Evolutionary conservation across 2,329 filamentous ascomycete species (phyloP).

Genomic region (Hirsutella rhossiliensis): DNA sequence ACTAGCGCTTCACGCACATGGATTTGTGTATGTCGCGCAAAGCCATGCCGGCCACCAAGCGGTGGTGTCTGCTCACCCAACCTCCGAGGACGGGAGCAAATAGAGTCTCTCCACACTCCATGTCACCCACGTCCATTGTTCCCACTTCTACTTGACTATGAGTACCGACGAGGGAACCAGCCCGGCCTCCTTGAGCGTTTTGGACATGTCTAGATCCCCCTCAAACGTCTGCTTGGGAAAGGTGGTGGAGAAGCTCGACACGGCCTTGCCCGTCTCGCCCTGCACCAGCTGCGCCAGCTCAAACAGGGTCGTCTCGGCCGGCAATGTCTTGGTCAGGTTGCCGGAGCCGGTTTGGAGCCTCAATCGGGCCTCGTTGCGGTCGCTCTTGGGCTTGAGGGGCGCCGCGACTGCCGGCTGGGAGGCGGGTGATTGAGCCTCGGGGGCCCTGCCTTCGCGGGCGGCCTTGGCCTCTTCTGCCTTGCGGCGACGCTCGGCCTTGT

Average conservation of each 20-base stretch:
- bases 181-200: slow-evolving; percentile 86
- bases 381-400: slow-evolving; percentile 46
- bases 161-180: slow-evolving; percentile 84
- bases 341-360: slow-evolving; percentile 64
- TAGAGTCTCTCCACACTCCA: neutral
- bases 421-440: slow-evolving; percentile 22
- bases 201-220: slow-evolving; percentile 62
- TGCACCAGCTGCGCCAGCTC: slow-evolving; percentile 73
- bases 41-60: no score
- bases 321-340: slow-evolving; percentile 76
- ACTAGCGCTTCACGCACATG: no score
- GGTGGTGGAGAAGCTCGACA: slow-evolving; percentile 70
- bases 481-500: slow-evolving; percentile 78
- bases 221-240: slow-evolving; percentile 77
- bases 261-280: slow-evolving; percentile 56
- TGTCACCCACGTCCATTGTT: neutral
- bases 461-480: slow-evolving; percentile 83
- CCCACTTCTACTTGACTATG: slow-evolving; percentile 50
- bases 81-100: neutral
- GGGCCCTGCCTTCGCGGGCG: slow-evolving; percentile 60
- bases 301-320: slow-evolving; percentile 82
- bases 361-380: slow-evolving; percentile 71
- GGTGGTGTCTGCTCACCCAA: no score
- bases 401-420: slow-evolving; percentile 32
- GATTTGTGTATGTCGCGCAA: no score